These are phyloP conservation scores for Neonothopanus nambi DNA, from an alignment of 1,284 basidiomycete genomes.

Conservation along the genomic window DNA sequence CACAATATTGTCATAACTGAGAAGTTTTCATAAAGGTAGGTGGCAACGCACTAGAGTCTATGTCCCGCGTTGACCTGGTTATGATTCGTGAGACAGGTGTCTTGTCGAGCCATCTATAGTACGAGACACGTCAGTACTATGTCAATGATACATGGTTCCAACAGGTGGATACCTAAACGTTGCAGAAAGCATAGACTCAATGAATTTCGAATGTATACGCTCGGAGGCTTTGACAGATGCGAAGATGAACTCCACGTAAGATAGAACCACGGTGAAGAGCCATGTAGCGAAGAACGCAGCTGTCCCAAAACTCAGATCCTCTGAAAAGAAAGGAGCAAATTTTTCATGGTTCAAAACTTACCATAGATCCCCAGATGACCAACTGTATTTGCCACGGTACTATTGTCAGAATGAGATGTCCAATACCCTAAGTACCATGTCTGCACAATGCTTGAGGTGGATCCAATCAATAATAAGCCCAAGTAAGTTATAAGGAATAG, in stretches of 20 bases:
- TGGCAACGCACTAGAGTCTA: slow-evolving; percentile 14
- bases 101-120: slow-evolving; percentile 47
- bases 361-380: slow-evolving; percentile 44
- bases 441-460: slow-evolving; percentile 30
- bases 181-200: slow-evolving; percentile 57
- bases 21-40: background rate
- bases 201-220: slow-evolving; percentile 54
- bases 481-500: slow-evolving; percentile 40
- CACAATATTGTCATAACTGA: background rate
- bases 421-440: slow-evolving; percentile 51
- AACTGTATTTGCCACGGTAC: slow-evolving; percentile 19
- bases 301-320: too few species aligned
- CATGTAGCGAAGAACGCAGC: slow-evolving; percentile 17
- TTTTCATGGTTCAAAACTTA: slow-evolving; percentile 11
- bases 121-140: background rate
- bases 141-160: background rate
- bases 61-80: slow-evolving; percentile 46
- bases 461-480: slow-evolving; percentile 22
- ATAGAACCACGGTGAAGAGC: slow-evolving; percentile 22
- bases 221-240: slow-evolving; percentile 56
- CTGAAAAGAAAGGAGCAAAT: too few species aligned
- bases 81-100: too few species aligned
- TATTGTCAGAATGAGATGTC: slow-evolving; percentile 44
- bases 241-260: slow-evolving; percentile 27
- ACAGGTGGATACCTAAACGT: slow-evolving; percentile 41